Base-by-base conservation (phyloP, 2,329 filamentous ascomycete genomes). In the Pyrenochaeta sp. region DNA sequence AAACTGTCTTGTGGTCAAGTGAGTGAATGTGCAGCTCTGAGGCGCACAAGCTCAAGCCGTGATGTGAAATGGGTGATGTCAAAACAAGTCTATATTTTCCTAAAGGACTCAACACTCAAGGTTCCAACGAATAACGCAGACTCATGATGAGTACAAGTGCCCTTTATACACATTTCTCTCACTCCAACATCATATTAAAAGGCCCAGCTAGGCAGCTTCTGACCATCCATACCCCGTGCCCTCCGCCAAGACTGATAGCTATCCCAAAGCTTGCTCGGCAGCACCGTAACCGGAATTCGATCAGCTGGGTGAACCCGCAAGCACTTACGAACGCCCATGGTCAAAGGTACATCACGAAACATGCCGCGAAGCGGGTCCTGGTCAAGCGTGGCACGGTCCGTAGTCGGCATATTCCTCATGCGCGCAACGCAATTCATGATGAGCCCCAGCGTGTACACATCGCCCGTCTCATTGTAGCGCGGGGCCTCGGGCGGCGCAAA, bases 341-440 rank as follows among this genome's bases (percentile, higher is more conserved):
- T 15, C 22, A 26, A 22, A 2, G 26, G 23, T n/a, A 31, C 4
- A 31, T 31, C 28, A 6, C 28, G 5, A 19, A 13, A 28, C n/a
- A 17, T 10, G 9, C 23, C 9, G 7, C 3, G 22, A 22, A 28
- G 14, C 14, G n/a, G 4, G 29, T 23, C 24, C 26, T 13, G 26
- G 18, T 30, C 26, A n/a, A n/a, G n/a, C n/a, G n/a, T n/a, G 3
- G 4, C 18, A 18, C 15, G 4, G 10, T 9, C 22, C 7, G 8
- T 29, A 3, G 19, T 14, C 6, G 36, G 39, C 4, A 28, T 14
- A 18, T 35, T 27, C 6, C 8, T 11, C 42, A 46, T 50, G 5
- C 17, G 19, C 20, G 35, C 38, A 0, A 46, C 20, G 24, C 42
- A 50, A 15, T 46, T 37, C n/a, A 46, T 19, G 3, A 38, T 20